phyloP scores from a whole-genome alignment of 1,284 basidiomycete genomes.

The Mycosarcoma mackinlayi region DNA sequence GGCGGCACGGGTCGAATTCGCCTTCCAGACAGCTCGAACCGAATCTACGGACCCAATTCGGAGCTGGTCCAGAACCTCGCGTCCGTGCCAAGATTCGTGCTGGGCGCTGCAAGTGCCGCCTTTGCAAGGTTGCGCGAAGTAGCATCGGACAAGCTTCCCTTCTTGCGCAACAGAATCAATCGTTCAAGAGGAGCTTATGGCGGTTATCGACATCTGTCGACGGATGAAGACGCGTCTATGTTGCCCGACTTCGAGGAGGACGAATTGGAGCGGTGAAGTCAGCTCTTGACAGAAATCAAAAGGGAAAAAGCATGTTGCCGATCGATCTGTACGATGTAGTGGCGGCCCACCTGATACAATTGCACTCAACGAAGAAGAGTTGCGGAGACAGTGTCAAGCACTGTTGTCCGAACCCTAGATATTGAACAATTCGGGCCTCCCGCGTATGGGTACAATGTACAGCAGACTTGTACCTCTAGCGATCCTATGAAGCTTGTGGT shows the following conservation, averaged over 20 bases:
- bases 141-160: slow-evolving; percentile 48
- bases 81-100: slow-evolving; percentile 40
- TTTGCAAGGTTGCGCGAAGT: slow-evolving; percentile 43
- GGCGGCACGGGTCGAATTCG: slow-evolving; percentile 30
- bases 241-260: slow-evolving; percentile 64
- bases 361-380: neutral
- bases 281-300: neutral
- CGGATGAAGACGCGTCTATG: slow-evolving; percentile 65
- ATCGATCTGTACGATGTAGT: neutral
- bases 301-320: too few species aligned
- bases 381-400: neutral
- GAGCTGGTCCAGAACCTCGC: slow-evolving; percentile 75
- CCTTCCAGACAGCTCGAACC: slow-evolving; percentile 51
- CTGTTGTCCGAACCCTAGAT: too few species aligned
- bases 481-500: too few species aligned
- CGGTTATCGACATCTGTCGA: slow-evolving; percentile 60
- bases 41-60: slow-evolving; percentile 70
- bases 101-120: slow-evolving; percentile 36
- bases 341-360: neutral
- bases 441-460: too few species aligned
- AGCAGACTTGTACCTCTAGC: too few species aligned
- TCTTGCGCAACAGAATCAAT: slow-evolving; percentile 28
- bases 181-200: slow-evolving; percentile 49
- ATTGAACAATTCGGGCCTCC: too few species aligned
- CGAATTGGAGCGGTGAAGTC: slow-evolving; percentile 42